phyloP scores from a whole-genome alignment of 2,329 filamentous ascomycete genomes.

The Beauveria asiatica region DNA sequence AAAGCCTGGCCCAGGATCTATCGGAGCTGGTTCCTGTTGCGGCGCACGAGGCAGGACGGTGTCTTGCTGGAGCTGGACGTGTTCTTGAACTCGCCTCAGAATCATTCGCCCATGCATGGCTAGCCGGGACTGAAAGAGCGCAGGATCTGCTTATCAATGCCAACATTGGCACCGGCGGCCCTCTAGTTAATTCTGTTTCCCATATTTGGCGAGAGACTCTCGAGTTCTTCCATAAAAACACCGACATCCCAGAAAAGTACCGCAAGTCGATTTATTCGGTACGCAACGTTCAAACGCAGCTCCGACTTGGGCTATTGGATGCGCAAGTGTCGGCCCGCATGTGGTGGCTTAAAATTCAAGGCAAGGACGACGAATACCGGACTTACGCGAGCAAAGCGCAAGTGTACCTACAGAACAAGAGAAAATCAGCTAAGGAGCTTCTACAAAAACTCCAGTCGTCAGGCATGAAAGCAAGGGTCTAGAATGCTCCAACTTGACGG shows the following conservation, averaged over 20 bases:
- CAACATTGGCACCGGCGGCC: background rate
- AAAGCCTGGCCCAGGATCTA: slow-evolving; percentile 33
- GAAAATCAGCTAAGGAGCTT: slow-evolving; percentile 23
- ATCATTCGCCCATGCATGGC: slow-evolving; percentile 15
- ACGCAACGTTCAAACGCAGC: slow-evolving; percentile 25
- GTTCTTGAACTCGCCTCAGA: slow-evolving; percentile 24
- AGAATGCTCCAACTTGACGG: background rate
- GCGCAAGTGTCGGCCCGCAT: slow-evolving; percentile 49
- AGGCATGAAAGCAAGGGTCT: background rate
- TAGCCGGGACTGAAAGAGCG: background rate
- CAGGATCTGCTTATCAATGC: slow-evolving; percentile 1
- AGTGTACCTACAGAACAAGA: slow-evolving; percentile 30
- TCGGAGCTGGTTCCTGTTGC: slow-evolving; percentile 31
- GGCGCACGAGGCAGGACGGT: slow-evolving; percentile 30
- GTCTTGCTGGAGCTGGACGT: slow-evolving; percentile 26
- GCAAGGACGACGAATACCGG: slow-evolving; percentile 37
- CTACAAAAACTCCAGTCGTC: slow-evolving; percentile 14
- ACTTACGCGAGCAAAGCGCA: slow-evolving; percentile 41
- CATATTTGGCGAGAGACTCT: background rate
- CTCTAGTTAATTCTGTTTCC: background rate
- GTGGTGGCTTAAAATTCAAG: slow-evolving; percentile 47
- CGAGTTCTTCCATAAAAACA: background rate
- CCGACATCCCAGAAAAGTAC: background rate
- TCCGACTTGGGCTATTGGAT: slow-evolving; percentile 38
- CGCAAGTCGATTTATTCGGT: slow-evolving; percentile 15